Evolutionary conservation across 768 basidiomycete genomes (phyloP).

Genomic region (Dioszegia hungarica): DNA sequence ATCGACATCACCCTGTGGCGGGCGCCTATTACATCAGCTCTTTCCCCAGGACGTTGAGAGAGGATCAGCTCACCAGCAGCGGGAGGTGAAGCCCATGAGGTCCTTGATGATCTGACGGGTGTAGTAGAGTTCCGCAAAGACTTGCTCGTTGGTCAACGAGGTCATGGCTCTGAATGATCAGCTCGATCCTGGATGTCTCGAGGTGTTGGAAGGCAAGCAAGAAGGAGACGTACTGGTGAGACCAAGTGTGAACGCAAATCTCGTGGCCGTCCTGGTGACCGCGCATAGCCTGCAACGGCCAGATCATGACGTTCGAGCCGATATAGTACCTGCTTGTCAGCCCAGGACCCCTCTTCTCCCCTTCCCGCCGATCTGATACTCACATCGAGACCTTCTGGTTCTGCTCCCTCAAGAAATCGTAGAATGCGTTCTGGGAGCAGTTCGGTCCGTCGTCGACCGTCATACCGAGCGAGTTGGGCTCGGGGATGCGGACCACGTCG

Average conservation of each 20-base stretch:
- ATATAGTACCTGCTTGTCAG: constrained; percentile 46
- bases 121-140: constrained; percentile 48
- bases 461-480: constrained; percentile 47
- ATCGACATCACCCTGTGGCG: constrained; percentile 47
- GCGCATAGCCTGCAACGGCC: constrained; percentile 50
- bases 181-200: no score
- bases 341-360: no score
- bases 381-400: constrained; percentile 49
- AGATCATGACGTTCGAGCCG: constrained; percentile 50
- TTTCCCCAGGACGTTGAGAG: neutral
- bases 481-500: constrained; percentile 42
- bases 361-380: no score
- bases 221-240: constrained; percentile 27
- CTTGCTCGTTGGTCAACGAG: constrained; percentile 50
- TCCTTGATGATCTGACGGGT: constrained; percentile 40
- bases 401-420: constrained; percentile 45
- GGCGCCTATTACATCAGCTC: constrained; percentile 18
- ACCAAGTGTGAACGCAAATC: constrained; percentile 43
- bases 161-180: constrained; percentile 55
- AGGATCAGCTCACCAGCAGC: constrained; percentile 25
- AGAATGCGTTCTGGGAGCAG: constrained; percentile 51
- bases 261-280: constrained; percentile 47
- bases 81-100: constrained; percentile 40
- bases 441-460: constrained; percentile 50
- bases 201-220: neutral